A percentile compares a stretch with the other conserved stretches of the same genome.
Evolutionary conservation across 2,329 filamentous ascomycete species (phyloP).

Genomic region (Aspergillus sp.): DNA sequence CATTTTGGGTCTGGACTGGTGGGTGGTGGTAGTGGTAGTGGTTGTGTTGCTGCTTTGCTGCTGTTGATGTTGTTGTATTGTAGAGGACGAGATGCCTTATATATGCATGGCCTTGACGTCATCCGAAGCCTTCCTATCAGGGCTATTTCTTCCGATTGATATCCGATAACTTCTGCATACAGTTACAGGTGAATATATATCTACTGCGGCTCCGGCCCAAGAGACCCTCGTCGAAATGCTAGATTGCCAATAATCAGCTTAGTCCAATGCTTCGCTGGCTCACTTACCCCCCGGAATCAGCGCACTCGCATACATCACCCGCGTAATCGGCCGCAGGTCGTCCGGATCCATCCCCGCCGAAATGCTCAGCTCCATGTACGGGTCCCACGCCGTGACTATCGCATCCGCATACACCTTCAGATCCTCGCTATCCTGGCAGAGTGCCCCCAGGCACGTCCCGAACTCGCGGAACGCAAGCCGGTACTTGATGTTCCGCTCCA

Average conservation of each 20-base stretch:
- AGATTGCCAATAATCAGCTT: not conserved
- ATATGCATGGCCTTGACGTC: too few relatives aligned
- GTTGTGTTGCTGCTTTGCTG: too few relatives aligned
- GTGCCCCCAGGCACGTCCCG: slow-evolving; percentile 43
- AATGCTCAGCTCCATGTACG: slow-evolving; percentile 29
- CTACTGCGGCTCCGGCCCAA: slow-evolving; percentile 24
- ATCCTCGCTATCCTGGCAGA: slow-evolving; percentile 29
- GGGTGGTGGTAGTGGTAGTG: too few relatives aligned
- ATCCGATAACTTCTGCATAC: not conserved
- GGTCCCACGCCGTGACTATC: slow-evolving; percentile 31
- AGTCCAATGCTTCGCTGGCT: not conserved
- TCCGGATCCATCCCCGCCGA: slow-evolving; percentile 24
- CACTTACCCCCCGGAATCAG: slow-evolving; percentile 47
- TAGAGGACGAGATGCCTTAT: too few relatives aligned
- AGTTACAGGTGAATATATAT: not conserved
- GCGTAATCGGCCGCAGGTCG: slow-evolving; percentile 45
- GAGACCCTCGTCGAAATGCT: slow-evolving; percentile 28
- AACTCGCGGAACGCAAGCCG: slow-evolving; percentile 48
- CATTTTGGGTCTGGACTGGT: too few relatives aligned
- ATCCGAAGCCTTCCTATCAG: too few relatives aligned
- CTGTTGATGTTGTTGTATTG: too few relatives aligned
- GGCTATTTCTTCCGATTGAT: not conserved
- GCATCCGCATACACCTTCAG: slow-evolving; percentile 23
- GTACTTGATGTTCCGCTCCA: slow-evolving; percentile 23
- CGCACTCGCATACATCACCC: slow-evolving; percentile 50